phyloP scores from a whole-genome alignment of 306 rosid species.

The Arachis stenosperma region DNA sequence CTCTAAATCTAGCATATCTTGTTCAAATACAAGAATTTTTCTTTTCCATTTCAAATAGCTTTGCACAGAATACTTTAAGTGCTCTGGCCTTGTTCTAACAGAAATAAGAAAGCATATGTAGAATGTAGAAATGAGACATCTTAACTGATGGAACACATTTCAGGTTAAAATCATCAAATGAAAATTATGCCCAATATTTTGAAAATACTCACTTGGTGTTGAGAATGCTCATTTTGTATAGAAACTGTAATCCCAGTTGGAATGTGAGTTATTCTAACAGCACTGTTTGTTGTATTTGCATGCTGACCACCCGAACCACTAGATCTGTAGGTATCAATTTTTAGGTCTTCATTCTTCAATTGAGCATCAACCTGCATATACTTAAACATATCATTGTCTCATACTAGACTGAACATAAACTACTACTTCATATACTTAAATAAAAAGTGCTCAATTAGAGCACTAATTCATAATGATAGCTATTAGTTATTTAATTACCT shows the following conservation, averaged over 20 bases:
- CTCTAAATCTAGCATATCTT: no score
- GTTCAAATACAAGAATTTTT: no score
- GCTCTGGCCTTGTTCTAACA: conserved; percentile 88
- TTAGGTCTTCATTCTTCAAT: no score
- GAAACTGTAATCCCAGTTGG: conserved; percentile 80
- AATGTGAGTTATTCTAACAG: conserved; percentile 85
- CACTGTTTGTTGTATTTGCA: no score
- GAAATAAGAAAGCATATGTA: conserved; percentile 32
- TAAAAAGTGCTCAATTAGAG: conserved; percentile 29
- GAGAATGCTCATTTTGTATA: conserved; percentile 95
- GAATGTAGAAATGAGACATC: conserved; percentile 15
- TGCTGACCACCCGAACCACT: no score
- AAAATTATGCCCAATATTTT: conserved; percentile 26
- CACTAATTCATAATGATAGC: no score
- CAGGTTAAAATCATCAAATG: conserved; percentile 9
- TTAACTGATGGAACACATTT: conserved; percentile 29
- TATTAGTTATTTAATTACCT: conserved; percentile 54
- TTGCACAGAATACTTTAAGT: conserved; percentile 83
- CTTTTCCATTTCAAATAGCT: conserved; percentile 86
- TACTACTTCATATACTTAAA: conserved; percentile 10
- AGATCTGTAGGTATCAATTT: no score
- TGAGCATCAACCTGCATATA: conserved; percentile 91
- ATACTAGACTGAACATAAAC: conserved; percentile 14
- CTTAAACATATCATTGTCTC: background rate
- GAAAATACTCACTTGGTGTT: conserved; percentile 67